Evolutionary conservation across 1,284 basidiomycete species (phyloP), one percentile per base, ranked within the genome.

Genomic region (Malassezia dermatis): DNA sequence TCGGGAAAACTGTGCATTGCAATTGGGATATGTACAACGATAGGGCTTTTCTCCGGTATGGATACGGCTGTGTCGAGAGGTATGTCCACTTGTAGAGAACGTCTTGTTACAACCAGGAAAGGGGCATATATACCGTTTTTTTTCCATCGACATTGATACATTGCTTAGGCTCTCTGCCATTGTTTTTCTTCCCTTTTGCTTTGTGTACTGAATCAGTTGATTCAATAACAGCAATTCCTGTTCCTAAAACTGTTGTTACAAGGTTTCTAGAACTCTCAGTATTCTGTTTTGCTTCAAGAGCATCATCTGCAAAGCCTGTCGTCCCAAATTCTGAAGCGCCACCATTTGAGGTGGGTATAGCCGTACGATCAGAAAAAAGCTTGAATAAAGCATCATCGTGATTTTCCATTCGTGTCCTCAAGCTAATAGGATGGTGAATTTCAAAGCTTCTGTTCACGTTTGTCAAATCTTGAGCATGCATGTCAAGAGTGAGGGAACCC

Each of bases 21-120:
- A 74, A 12, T 66, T 69, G 1, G 71, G 71, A 52, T 70, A 74
- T 17, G 70, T 68, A 59, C 71, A 74, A 5, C 63, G 60, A 41
- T 72, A 71, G 1, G 71, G 69, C 37, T 69, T 67, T 51, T 64
- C 63, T 23, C 67, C 69, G 8, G 86, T 88, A 76, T 89, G 86
- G 11, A 88, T 73, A 19, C 85, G 80, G 23, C 84, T 81, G 72
- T 89, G 86, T 45, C 86, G 80, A 0, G 86, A 84, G 19, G 88
- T 81, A 68, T 89, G 87, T 30, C 86, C 86, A 64, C 83, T 84
- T 40, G 86, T 89, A 49, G 85, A 86, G 75, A 89, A 89, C 1
- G 81, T 80, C 49, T 83, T 81, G 11, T 83, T 81, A 66, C 84
- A 86, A 7, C 80, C 82, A 2, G 75, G 63, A 30, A 67, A 65